Evolutionary conservation across 345 rosid genomes (phyloP).

Genomic region (Hypericum androsaemum): DNA sequence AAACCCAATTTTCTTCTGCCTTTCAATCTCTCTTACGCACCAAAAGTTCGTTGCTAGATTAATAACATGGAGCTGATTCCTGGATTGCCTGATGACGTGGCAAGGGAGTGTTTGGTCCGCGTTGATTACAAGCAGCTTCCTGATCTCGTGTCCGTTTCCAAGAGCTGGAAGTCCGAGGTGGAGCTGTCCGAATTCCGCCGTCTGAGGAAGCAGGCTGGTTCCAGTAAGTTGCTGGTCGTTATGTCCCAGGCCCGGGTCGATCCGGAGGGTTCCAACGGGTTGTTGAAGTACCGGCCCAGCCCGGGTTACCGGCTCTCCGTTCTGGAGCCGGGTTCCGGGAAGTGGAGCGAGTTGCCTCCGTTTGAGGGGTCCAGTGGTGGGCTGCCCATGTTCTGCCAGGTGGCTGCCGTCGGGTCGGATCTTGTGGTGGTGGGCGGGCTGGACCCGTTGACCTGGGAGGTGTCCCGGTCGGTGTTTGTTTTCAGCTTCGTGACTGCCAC

Average conservation of each 20-base stretch:
- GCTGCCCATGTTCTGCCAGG: conserved; percentile 54
- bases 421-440: conserved; percentile 57
- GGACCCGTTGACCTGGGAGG: too few species aligned
- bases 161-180: conserved; percentile 47
- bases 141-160: conserved; percentile 37
- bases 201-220: conserved; percentile 21
- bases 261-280: conserved; percentile 11
- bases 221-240: conserved; percentile 39
- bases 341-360: conserved; percentile 50
- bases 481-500: too few species aligned
- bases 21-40: too few species aligned
- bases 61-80: conserved; percentile 67
- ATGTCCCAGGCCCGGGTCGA: conserved; percentile 46
- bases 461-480: too few species aligned
- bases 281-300: conserved; percentile 16
- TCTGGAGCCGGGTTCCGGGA: conserved; percentile 45
- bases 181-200: conserved; percentile 33
- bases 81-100: conserved; percentile 52
- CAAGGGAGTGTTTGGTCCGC: too few species aligned
- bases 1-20: too few species aligned
- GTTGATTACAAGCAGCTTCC: conserved; percentile 34
- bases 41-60: too few species aligned
- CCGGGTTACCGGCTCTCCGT: conserved; percentile 33
- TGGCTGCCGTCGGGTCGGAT: conserved; percentile 46
- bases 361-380: conserved; percentile 34